phyloP scores from a whole-genome alignment of 2,329 filamentous ascomycete genomes.

The Beauveria pseudobassiana region DNA sequence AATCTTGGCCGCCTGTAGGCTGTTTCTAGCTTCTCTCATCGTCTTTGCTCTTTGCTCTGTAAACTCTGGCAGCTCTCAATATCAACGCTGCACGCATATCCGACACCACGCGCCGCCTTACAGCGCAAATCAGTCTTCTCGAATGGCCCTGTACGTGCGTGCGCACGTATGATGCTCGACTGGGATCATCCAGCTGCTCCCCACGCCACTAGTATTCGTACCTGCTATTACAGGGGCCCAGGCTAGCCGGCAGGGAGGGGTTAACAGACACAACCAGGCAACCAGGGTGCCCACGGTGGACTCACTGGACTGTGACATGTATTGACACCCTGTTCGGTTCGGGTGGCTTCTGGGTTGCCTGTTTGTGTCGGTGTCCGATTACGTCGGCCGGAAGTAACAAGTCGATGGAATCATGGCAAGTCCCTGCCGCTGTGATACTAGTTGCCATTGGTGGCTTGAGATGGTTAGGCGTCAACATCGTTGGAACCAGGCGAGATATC shows the following conservation, averaged over 20 bases:
- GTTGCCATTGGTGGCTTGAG: background rate
- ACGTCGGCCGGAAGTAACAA: background rate
- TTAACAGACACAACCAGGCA: background rate
- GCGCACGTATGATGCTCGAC: background rate
- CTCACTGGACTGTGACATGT: too few relatives aligned
- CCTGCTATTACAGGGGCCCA: background rate
- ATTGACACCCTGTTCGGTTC: background rate
- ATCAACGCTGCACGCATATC: background rate
- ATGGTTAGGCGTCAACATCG: background rate
- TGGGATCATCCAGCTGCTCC: background rate
- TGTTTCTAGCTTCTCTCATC: background rate
- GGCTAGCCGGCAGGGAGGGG: background rate
- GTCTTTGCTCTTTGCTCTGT: background rate
- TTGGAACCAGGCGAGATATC: background rate
- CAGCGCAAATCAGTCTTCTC: background rate
- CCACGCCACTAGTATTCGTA: background rate
- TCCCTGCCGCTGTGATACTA: background rate
- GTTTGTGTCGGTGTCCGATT: background rate
- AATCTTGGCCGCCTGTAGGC: background rate
- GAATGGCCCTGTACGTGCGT: background rate
- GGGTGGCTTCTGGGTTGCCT: background rate
- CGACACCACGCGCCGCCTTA: background rate
- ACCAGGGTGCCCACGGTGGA: background rate
- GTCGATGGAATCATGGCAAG: background rate
- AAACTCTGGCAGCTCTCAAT: background rate